phyloP scores from a whole-genome alignment of 441 rosid species.

The Hura crepitans region DNA sequence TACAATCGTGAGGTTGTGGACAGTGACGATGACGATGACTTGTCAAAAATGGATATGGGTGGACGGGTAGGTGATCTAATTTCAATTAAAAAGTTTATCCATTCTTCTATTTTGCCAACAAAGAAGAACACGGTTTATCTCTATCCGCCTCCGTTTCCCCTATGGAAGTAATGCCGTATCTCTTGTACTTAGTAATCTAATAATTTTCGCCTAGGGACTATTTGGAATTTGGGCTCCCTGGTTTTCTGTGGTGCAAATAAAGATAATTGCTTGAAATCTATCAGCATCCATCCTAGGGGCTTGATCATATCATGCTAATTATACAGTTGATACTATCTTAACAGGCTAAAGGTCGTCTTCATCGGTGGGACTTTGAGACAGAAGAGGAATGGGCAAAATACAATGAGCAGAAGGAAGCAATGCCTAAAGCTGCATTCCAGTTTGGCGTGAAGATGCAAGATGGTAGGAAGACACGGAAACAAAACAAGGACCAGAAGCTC shows the following conservation, averaged over 20 bases:
- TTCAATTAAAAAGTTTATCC: not conserved
- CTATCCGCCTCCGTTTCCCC: not conserved
- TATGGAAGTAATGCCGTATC: not conserved
- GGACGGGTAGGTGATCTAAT: conserved; percentile 61
- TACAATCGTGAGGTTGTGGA: conserved; percentile 85
- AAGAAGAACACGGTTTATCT: not conserved
- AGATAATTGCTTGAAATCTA: not conserved
- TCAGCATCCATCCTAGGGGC: not conserved
- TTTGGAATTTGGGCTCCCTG: not conserved
- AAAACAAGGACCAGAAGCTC: conserved; percentile 91
- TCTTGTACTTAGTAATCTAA: not conserved
- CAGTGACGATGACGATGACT: conserved; percentile 90
- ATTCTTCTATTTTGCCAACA: not conserved
- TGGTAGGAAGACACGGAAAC: conserved; percentile 88
- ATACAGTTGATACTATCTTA: conserved; percentile 5
- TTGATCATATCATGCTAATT: conserved; percentile 7
- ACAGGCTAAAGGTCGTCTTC: conserved; percentile 98
- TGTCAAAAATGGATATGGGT: conserved; percentile 98
- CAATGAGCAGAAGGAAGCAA: conserved; percentile 97
- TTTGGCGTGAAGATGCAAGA: conserved; percentile 99
- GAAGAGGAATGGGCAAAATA: conserved; percentile 93
- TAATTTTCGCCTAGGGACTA: not conserved
- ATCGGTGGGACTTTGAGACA: conserved; percentile 94
- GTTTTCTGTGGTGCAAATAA: not conserved
- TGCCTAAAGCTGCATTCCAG: conserved; percentile 98